A percentile compares a stretch with the other conserved stretches of the same genome.
These are phyloP conservation scores for Wickerhamiella vanderwaltii DNA, from an alignment of 805 yeast species.

Conservation along the genomic window DNA sequence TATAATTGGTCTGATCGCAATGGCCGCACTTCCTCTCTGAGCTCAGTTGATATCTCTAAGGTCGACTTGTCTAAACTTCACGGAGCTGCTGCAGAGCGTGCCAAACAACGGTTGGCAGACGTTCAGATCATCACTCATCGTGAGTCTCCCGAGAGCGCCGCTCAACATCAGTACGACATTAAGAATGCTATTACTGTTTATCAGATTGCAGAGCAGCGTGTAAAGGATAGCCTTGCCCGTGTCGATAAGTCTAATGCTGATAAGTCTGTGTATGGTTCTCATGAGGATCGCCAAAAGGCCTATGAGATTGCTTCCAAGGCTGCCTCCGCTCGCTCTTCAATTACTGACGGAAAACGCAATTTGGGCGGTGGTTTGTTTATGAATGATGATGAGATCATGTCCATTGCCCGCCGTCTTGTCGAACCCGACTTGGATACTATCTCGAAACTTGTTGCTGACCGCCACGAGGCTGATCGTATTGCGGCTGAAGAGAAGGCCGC, in stretches of 20 bases:
- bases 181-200: slow-evolving; percentile 22
- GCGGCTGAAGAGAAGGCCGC: slow-evolving; percentile 29
- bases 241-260: slow-evolving; percentile 34
- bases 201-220: slow-evolving; percentile 23
- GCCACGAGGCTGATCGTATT: slow-evolving; percentile 46
- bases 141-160: slow-evolving; percentile 15
- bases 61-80: slow-evolving; percentile 23
- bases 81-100: slow-evolving; percentile 25
- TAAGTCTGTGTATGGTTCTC: slow-evolving; percentile 33
- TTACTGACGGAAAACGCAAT: slow-evolving; percentile 44
- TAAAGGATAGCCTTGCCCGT: slow-evolving; percentile 26
- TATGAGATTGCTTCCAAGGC: slow-evolving; percentile 63
- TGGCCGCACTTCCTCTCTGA: slow-evolving; percentile 6
- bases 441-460: slow-evolving; percentile 52
- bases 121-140: slow-evolving; percentile 19
- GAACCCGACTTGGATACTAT: slow-evolving; percentile 73
- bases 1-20: slow-evolving; percentile 24
- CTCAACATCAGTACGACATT: slow-evolving; percentile 17
- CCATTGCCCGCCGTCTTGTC: slow-evolving; percentile 67
- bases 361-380: slow-evolving; percentile 83
- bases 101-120: slow-evolving; percentile 22
- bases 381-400: slow-evolving; percentile 61
- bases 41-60: slow-evolving; percentile 9
- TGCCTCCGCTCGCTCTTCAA: slow-evolving; percentile 41
- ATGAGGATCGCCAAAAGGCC: slow-evolving; percentile 58